Base-by-base conservation (phyloP, 345 rosid species). In the Sonneratia alba region DNA sequence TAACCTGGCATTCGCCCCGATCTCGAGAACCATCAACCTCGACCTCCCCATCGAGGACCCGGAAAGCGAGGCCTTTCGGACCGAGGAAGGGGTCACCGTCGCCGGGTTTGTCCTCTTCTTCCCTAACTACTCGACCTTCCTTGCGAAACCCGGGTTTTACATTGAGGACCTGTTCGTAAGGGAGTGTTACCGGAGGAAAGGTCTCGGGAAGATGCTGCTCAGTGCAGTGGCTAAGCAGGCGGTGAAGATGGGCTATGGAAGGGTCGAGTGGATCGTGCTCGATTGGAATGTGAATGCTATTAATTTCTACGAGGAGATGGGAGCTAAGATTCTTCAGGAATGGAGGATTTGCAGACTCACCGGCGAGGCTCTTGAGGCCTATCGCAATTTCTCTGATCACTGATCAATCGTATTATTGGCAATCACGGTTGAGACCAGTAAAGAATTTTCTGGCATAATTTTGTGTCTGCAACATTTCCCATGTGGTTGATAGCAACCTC, bases 221-320 rank as follows among this genome's bases (percentile, higher is more conserved):
- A 72, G 87, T 0, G 97, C 96, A 7, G 99, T 94, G 77, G 96
- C 97, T 15, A 82, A 71, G 38, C 97, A 91, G 76, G 97, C 97
- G 8, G 96, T 85, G 85, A 86, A 86, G 73, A 90, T 91, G 92
- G 92, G 85, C 64, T 91, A 90, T 57, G 96, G 91, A 16, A 88
- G 97, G 72, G 97, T 94, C 3, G 97, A 89, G 70, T 91, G 97
- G 97, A 79, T 85, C 56, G 99, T 91, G 72, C 89, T 90, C 74
- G 97, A 90, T 73, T 92, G 97, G 99, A 95, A 95, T 75, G 83
- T 79, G 40, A 88, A 90, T 78, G 97, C 97, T 3, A 88, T 94
- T 3, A 83, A 79, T 74, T 94, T 94, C 61, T 91, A 90, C 32
- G 95, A 91, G 71, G 89, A 86, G 51, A 88, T 94, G 98, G 97